These are phyloP conservation scores for Warburgia ugandensis DNA, from an alignment of 164 flowering plant genomes.

Conservation along the genomic window DNA sequence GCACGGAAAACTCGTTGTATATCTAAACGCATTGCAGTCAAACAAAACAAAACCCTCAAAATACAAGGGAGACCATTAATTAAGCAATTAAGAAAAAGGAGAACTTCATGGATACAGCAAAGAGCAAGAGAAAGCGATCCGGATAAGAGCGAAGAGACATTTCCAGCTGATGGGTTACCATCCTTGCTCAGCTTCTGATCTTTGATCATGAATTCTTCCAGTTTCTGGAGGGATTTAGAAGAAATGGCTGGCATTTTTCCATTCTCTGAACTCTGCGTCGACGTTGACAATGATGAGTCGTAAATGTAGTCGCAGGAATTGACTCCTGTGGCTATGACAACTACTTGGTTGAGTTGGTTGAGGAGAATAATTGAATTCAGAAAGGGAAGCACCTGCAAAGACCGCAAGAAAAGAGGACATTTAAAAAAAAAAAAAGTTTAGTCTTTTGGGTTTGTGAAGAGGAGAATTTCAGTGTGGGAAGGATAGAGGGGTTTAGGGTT, in stretches of 20 bases:
- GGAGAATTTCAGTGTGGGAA: neutral
- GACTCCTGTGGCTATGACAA: conserved; percentile 76
- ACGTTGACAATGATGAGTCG: conserved; percentile 52
- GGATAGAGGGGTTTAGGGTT: neutral
- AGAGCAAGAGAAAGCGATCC: conserved; percentile 94
- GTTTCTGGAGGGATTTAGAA: conserved; percentile 37
- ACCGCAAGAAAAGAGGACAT: neutral
- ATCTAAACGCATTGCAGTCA: conserved; percentile 34
- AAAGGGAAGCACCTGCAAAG: conserved; percentile 66
- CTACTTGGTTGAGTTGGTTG: conserved; percentile 85
- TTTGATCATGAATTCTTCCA: conserved; percentile 59
- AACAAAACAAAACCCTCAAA: neutral
- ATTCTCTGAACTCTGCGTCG: conserved; percentile 10
- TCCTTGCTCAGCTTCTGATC: conserved; percentile 49
- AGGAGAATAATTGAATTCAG: conserved; percentile 67
- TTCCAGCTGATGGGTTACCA: conserved; percentile 23
- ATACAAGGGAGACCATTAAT: neutral
- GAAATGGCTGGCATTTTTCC: conserved; percentile 46
- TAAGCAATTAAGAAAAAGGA: neutral
- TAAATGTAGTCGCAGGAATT: conserved; percentile 69
- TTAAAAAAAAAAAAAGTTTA: neutral
- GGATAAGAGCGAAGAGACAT: conserved; percentile 57
- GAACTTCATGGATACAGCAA: conserved; percentile 96
- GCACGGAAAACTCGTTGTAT: conserved; percentile 77
- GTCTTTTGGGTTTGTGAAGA: neutral